phyloP scores from a whole-genome alignment of 441 rosid genomes.

The Jatropha multifida region DNA sequence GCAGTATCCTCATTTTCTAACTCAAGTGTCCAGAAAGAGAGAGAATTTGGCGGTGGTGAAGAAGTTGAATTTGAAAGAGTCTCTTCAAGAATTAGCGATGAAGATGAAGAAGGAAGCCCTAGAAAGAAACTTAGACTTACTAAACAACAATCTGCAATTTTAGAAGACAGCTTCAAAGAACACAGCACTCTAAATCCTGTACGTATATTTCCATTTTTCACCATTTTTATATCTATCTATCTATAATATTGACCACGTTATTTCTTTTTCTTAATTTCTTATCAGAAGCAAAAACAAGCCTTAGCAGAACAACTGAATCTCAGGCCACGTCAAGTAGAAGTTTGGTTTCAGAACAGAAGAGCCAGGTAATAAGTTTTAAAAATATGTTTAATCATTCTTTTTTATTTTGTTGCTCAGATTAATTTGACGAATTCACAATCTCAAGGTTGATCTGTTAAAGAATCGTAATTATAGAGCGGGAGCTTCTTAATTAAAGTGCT shows the following conservation, averaged over 20 bases:
- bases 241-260: no score
- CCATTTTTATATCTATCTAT: neutral
- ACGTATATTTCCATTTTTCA: constrained; percentile 18
- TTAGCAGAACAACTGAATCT: constrained; percentile 69
- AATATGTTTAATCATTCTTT: neutral
- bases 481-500: no score
- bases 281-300: constrained; percentile 77
- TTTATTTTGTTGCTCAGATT: neutral
- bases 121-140: constrained; percentile 87
- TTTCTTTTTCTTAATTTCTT: constrained; percentile 11
- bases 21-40: constrained; percentile 40
- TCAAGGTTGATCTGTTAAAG: no score
- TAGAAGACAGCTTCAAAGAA: constrained; percentile 81
- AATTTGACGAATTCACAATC: neutral
- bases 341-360: constrained; percentile 97
- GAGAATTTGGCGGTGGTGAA: constrained; percentile 31
- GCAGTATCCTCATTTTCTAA: constrained; percentile 42
- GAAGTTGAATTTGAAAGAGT: constrained; percentile 39
- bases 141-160: constrained; percentile 65
- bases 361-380: constrained; percentile 59
- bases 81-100: constrained; percentile 44
- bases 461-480: no score
- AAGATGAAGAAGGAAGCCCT: constrained; percentile 56
- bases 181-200: constrained; percentile 81
- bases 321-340: constrained; percentile 92